Evolutionary conservation across 2,329 filamentous ascomycete genomes (phyloP), one percentile per base, ranked within the genome.

Genomic region (Domatiomyces catenatus): DNA sequence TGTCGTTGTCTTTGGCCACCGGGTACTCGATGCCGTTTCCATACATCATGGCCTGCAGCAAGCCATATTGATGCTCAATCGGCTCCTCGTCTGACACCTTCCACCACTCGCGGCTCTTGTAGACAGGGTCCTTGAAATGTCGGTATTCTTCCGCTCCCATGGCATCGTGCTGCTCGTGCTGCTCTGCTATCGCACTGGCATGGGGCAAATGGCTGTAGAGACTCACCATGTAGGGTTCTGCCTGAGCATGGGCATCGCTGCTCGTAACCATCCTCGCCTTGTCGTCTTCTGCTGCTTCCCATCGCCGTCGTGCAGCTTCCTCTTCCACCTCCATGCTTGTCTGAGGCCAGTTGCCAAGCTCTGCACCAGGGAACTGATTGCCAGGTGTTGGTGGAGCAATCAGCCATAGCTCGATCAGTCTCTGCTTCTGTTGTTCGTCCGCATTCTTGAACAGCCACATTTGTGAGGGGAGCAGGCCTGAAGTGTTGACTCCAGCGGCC

Each of bases 361-460:
- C 76, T 50, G 80, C 73, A 57, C 75, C 72, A 8, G 79, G 63
- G 8, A 72, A 68, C 2, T 73, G 70, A 56, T 78, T 76, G 49
- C 76, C 74, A 47, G 69, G 77, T 43, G 72, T 75, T 0, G 84
- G 84, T 19, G 85, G 85, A 52, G 80, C 86, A 58, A 89, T 86
- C 52, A 79, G 81, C 88, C 88, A 94, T 15, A 94, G 78, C 64
- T 94, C 83, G 42, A 94, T 73, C 15, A 94, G 74, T 19, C 86
- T 79, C 51, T 81, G 69, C 61, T 83, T 79, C 65, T 94, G 86
- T 44, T 81, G 73, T 20, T 76, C 70, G 51, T 84, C 81, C 48
- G 86, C 86, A 54, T 81, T 79, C 57, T 78, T 78, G 72, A 94
- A 93, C 42, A 94, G 77, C 53, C 84, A 76, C 48, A 89, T 67